phyloP scores from a whole-genome alignment of 768 basidiomycete species.

The Cystobasidium ongulense region DNA sequence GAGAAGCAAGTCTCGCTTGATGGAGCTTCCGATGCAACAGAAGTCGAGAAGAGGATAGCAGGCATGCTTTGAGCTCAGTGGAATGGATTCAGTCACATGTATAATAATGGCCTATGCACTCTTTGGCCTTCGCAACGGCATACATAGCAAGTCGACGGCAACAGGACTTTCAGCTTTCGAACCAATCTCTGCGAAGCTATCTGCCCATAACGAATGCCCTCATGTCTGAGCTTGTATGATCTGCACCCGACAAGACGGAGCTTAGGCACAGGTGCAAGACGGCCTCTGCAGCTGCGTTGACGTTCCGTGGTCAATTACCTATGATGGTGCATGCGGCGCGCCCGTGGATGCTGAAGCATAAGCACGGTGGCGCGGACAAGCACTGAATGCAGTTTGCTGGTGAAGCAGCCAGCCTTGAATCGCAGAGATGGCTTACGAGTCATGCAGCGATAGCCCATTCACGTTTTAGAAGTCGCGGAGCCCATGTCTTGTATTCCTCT shows the following conservation, averaged over 20 bases:
- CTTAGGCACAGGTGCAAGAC: too few relatives aligned
- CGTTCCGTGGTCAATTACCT: too few relatives aligned
- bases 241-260: too few relatives aligned
- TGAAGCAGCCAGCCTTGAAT: too few relatives aligned
- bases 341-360: too few relatives aligned
- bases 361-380: background rate
- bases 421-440: too few relatives aligned
- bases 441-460: too few relatives aligned
- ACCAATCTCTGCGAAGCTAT: background rate
- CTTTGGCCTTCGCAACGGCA: background rate
- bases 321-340: too few relatives aligned
- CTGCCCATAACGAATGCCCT: background rate
- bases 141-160: background rate
- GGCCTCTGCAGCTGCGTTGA: too few relatives aligned
- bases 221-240: background rate
- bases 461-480: too few relatives aligned
- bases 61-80: conserved; percentile 11
- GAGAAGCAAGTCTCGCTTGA: conserved; percentile 41
- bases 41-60: conserved; percentile 41
- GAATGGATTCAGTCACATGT: background rate
- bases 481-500: background rate
- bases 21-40: conserved; percentile 38
- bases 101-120: background rate
- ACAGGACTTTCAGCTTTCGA: background rate
- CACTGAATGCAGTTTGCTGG: too few relatives aligned